Evolutionary conservation across 495 filamentous ascomycete species (phyloP), one percentile per base, ranked within the genome.

Genomic region (Aspergillus sparsus): DNA sequence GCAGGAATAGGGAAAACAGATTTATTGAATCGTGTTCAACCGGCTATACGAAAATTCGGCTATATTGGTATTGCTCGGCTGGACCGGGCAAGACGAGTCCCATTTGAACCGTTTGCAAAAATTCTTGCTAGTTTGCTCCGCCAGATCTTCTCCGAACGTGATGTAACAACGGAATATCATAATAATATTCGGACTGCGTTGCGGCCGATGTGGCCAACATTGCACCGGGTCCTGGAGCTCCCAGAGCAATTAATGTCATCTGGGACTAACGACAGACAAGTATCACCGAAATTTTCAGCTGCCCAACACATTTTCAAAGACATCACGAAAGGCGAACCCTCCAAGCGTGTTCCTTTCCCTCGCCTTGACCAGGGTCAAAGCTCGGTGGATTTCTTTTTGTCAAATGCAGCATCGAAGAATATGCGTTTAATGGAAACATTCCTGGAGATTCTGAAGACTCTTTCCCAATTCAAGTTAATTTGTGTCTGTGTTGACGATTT

Each of bases 81-180:
- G 61, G 92, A 96, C 63, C 85, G 85, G n/a, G 85, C 89, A 5
- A 85, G 87, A 71, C 84, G 84, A 57, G 86, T 88, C 1, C 90
- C 92, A 4, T 97, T 93, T 68, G 91, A 92, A 33, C 90, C 92
- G 0, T 82, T 96, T 41, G 79, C 94, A 3, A 89, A 88, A 65
- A 76, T 93, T 2, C 76, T 96, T 60, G 89, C 89, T 6, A 92
- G 89, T 41, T 76, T 96, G 6, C 89, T 97, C 62, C 89, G 91
- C 51, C 92, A 97, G 65, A 92, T 95, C 7, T 96, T 93, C 76
- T 93, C 91, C 0, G 92, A 97, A 68, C 87, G 87, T 54, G 89
- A 96, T 72, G 88, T 93, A 2, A 86, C 86, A 2, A 95, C 89
- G 0, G 82, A 88, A 5, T 94, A 95, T 64, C 92, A 97, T 60